phyloP scores from a whole-genome alignment of 768 basidiomycete genomes.

The Dioszegia aurantiaca region DNA sequence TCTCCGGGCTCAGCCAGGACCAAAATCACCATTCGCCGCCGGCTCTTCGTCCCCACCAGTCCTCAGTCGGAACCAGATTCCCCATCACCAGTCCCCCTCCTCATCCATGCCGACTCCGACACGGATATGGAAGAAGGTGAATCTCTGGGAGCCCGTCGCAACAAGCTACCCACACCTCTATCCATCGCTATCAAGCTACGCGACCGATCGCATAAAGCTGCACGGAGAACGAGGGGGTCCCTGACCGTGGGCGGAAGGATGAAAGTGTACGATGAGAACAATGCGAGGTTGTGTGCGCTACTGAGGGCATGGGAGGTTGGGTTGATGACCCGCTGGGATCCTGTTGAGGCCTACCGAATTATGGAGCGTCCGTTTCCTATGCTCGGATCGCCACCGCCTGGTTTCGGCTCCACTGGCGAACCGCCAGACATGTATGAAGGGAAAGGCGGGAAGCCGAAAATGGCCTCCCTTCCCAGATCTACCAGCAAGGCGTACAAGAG shows the following conservation, averaged over 20 bases:
- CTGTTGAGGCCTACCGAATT: neutral
- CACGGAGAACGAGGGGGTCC: neutral
- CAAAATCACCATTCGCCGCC: constrained; percentile 5
- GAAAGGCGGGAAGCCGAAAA: too few species aligned
- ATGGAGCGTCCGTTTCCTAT: neutral
- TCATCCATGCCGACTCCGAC: too few species aligned
- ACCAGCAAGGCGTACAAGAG: neutral
- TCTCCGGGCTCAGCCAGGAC: constrained; percentile 6
- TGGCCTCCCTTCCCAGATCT: neutral
- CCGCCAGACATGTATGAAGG: too few species aligned
- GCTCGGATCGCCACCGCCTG: neutral
- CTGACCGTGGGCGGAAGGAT: neutral
- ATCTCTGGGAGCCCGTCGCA: too few species aligned
- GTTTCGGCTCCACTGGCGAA: neutral
- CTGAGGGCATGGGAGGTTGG: neutral
- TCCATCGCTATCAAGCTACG: too few species aligned
- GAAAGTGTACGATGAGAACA: neutral
- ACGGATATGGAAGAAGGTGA: too few species aligned
- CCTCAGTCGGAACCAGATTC: too few species aligned
- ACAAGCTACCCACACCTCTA: too few species aligned
- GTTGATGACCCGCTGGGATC: neutral
- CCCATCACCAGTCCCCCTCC: too few species aligned
- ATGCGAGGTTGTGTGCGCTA: neutral
- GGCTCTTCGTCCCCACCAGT: neutral
- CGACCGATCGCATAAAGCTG: too few species aligned